Evolutionary conservation across 2,329 filamentous ascomycete genomes (phyloP), one percentile per base, ranked within the genome.

Genomic region (Xylariaceae sp.): DNA sequence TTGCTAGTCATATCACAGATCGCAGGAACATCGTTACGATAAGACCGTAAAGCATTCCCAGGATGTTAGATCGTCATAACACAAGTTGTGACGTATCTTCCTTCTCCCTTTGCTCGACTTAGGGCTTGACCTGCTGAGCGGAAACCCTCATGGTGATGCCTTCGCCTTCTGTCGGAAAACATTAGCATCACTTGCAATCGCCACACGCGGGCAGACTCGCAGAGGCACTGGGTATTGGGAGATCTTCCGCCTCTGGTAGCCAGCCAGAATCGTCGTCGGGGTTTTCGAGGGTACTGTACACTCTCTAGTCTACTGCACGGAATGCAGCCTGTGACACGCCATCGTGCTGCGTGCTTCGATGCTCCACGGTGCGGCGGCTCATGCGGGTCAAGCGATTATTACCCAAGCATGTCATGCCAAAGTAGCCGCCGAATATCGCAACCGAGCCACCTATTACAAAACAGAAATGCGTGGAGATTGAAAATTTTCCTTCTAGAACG

Each of bases 371-470:
- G 56, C 51, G 43, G 56, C 56, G 46, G 53, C 46, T 52, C 22
- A 44, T 48, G 54, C 48, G 53, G 51, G 51, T 53, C 53, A 39
- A 38, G 22, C 22, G 22, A 28, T 28, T 28, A 28, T 28, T 28
- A 4, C 7, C 22, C 13, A n/a, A 38, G 12, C 28, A 50, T 52
- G 47, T 57, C 55, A 57, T 52, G 48, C 51, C 56, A 53, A n/a
- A 58, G 59, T 63, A 63, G 60, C 61, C 60, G 62, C 62, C 62
- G 55, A 63, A 61, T 55, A 63, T 58, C 59, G 61, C 56, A 28
- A 28, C 22, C 22, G 7, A 28, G 22, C 22, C 57, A 45, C 9
- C 55, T 51, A 52, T 46, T 47, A 45, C 47, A 50, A 48, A 31
- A 17, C 45, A 38, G 13, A 13, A 38, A 38, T 38, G 16, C 34